Evolutionary conservation across 768 basidiomycete species (phyloP).

Genomic region (Mycena maculata): DNA sequence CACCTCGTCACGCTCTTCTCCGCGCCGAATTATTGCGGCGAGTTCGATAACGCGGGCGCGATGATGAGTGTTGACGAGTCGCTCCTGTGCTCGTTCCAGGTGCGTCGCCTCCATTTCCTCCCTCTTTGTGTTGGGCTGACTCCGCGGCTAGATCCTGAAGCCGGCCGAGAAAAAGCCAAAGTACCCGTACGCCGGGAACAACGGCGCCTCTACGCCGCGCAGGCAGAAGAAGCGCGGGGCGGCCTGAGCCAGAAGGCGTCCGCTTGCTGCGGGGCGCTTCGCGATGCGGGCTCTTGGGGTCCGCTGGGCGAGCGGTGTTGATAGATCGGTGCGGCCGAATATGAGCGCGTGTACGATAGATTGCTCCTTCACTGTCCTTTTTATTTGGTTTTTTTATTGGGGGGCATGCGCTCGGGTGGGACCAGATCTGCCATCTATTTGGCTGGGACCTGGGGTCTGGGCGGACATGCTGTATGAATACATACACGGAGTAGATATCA

Average conservation of each 20-base stretch:
- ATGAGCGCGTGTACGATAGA: constrained; percentile 18
- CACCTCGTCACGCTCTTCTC: constrained; percentile 97
- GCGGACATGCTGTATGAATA: constrained; percentile 21
- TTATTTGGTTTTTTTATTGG: constrained; percentile 29
- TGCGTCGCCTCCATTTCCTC: constrained; percentile 43
- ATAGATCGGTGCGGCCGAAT: background rate
- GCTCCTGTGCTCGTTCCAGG: constrained; percentile 97
- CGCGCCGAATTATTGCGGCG: constrained; percentile 94
- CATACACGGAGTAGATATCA: background rate
- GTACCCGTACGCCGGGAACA: constrained; percentile 63
- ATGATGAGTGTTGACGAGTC: constrained; percentile 99
- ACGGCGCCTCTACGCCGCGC: constrained; percentile 71
- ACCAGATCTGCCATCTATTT: background rate
- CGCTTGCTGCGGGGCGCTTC: background rate
- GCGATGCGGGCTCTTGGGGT: background rate
- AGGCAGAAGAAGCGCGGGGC: constrained; percentile 26
- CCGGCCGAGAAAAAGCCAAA: constrained; percentile 99
- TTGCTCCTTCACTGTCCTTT: constrained; percentile 5
- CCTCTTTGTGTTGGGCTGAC: background rate
- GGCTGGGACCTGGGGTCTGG: background rate
- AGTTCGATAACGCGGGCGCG: constrained; percentile 99
- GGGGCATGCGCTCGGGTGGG: constrained; percentile 1
- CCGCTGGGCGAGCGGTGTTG: background rate
- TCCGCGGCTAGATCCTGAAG: constrained; percentile 83
- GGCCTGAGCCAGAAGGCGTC: too few relatives aligned